These are phyloP conservation scores for Imleria badia DNA, from an alignment of 768 basidiomycete genomes.

Conservation along the genomic window DNA sequence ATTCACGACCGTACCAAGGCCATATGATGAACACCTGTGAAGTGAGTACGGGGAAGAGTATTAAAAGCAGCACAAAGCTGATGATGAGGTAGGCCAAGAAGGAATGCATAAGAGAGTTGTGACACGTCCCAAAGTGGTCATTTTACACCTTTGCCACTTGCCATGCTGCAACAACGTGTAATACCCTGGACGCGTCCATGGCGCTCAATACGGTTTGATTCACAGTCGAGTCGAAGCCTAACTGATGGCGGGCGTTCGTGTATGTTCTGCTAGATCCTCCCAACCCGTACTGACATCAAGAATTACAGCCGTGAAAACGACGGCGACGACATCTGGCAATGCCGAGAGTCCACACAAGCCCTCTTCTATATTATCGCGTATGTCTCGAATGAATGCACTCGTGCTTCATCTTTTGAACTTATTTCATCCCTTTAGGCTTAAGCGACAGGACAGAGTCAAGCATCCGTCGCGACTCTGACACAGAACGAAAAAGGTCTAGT, in stretches of 20 bases:
- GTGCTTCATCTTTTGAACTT: background rate
- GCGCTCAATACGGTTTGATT: constrained; percentile 9
- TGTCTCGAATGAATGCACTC: constrained; percentile 4
- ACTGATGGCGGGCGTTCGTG: background rate
- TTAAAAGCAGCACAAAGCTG: constrained; percentile 66
- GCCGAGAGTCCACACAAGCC: background rate
- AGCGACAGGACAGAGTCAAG: constrained; percentile 10
- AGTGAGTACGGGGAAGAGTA: constrained; percentile 85
- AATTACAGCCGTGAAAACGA: constrained; percentile 1
- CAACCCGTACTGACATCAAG: constrained; percentile 2
- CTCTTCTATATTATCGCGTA: constrained; percentile 22
- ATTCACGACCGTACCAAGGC: constrained; percentile 86
- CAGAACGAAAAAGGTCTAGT: background rate
- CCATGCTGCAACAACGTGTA: constrained; percentile 20
- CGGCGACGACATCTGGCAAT: background rate
- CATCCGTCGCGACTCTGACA: constrained; percentile 2
- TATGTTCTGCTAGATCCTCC: background rate
- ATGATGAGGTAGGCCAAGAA: constrained; percentile 64
- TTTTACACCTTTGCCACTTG: background rate
- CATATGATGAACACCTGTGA: constrained; percentile 87
- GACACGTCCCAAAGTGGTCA: constrained; percentile 6
- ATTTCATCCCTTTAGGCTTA: constrained; percentile 13
- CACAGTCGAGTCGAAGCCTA: constrained; percentile 1
- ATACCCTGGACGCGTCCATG: constrained; percentile 2
- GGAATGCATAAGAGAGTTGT: constrained; percentile 37